Conservation (phyloP, 768 basidiomycete species). For the Lactarius pseudohatsudake region DNA sequence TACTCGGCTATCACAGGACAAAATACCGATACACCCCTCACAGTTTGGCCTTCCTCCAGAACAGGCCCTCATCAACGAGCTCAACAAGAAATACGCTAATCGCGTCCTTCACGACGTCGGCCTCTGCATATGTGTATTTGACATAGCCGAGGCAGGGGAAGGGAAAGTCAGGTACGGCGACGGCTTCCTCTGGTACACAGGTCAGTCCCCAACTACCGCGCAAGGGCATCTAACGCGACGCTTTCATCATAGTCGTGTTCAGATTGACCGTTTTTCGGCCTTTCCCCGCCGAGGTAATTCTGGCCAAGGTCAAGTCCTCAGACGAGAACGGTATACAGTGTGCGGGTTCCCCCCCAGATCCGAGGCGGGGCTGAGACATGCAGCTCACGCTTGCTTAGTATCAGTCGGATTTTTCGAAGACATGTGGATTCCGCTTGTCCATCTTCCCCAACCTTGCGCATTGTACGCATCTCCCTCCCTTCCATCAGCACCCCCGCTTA, state of each 20-base stretch:
- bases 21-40: conserved; percentile 83
- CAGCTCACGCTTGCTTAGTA: conserved; percentile 46
- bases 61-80: conserved; percentile 76
- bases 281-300: conserved; percentile 84
- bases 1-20: conserved; percentile 59
- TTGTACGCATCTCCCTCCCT: conserved; percentile 52
- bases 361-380: neutral
- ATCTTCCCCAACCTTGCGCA: conserved; percentile 78
- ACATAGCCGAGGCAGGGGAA: conserved; percentile 81
- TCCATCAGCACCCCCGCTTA: neutral
- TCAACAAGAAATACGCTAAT: conserved; percentile 97
- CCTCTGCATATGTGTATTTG: conserved; percentile 87
- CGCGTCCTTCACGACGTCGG: conserved; percentile 88
- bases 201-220: conserved; percentile 42
- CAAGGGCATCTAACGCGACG: conserved; percentile 7
- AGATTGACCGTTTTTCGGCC: conserved; percentile 90
- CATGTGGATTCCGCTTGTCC: conserved; percentile 75
- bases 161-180: conserved; percentile 95
- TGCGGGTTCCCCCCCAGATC: conserved; percentile 39
- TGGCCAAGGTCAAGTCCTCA: conserved; percentile 86
- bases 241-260: conserved; percentile 64
- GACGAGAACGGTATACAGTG: conserved; percentile 83
- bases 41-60: conserved; percentile 78
- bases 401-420: conserved; percentile 93
- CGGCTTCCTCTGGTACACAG: conserved; percentile 92